Evolutionary conservation across 345 rosid species (phyloP).

Genomic region (Sapria himalayana): DNA sequence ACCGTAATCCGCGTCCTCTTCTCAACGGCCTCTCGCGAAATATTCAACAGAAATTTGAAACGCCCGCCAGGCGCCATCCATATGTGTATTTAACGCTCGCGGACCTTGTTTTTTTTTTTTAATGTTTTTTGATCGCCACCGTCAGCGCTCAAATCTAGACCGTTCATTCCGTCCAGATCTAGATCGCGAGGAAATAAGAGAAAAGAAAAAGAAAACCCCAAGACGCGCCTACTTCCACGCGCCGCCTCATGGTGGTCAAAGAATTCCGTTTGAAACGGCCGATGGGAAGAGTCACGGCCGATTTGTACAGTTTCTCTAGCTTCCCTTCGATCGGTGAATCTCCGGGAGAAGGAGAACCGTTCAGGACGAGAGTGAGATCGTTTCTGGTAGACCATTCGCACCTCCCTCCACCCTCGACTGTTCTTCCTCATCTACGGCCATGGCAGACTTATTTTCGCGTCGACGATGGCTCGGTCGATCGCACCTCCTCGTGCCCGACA

Average conservation of each 20-base stretch:
- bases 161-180: no score
- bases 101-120: no score
- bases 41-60: no score
- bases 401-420: conserved; percentile 26
- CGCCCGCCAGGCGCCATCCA: no score
- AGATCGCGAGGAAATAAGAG: no score
- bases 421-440: conserved; percentile 29
- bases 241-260: conserved; percentile 29
- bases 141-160: no score
- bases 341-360: conserved; percentile 11
- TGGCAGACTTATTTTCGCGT: conserved; percentile 38
- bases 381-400: conserved; percentile 29
- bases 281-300: conserved; percentile 57
- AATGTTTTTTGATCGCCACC: no score
- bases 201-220: no score
- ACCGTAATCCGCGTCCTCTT: no score
- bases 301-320: conserved; percentile 31
- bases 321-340: conserved; percentile 17
- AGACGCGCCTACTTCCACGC: no score
- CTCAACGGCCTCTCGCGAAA: no score
- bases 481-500: conserved; percentile 13
- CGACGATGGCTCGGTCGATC: conserved; percentile 20
- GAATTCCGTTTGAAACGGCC: conserved; percentile 36
- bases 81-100: no score
- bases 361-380: conserved; percentile 21